Evolutionary conservation across 306 rosid species (phyloP).

Genomic region (Begonia masoniana): DNA sequence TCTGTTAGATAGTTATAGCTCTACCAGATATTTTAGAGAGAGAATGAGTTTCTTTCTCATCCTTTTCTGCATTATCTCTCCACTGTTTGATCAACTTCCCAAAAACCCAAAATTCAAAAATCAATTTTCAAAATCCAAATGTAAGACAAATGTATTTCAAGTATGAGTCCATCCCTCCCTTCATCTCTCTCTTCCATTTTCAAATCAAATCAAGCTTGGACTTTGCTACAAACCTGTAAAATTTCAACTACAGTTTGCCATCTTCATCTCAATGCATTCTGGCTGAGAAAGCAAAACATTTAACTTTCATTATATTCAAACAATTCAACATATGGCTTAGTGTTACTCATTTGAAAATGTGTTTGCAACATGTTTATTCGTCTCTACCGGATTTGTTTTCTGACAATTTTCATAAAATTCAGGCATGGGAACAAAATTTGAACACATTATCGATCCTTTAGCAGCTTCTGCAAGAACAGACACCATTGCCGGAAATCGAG

Average conservation of each 20-base stretch:
- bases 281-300: neutral
- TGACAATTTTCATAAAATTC: slow-evolving; percentile 6
- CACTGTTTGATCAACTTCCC: slow-evolving; percentile 28
- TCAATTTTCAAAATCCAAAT: neutral
- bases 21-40: slow-evolving; percentile 10
- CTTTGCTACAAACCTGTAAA: slow-evolving; percentile 20
- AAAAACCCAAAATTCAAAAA: slow-evolving; percentile 1
- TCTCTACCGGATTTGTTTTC: too few relatives aligned
- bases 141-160: too few relatives aligned
- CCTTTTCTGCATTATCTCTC: slow-evolving; percentile 20
- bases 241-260: slow-evolving; percentile 30
- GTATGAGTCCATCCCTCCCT: too few relatives aligned
- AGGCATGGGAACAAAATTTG: slow-evolving; percentile 88
- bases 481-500: too few relatives aligned
- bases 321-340: too few relatives aligned
- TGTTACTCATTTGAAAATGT: too few relatives aligned
- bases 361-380: too few relatives aligned
- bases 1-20: too few relatives aligned
- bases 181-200: too few relatives aligned
- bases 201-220: slow-evolving; percentile 9
- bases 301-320: neutral
- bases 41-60: neutral
- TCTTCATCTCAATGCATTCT: slow-evolving; percentile 9
- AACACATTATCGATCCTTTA: slow-evolving; percentile 47
- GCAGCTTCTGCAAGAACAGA: slow-evolving; percentile 19